Conservation (phyloP, 805 yeast species). For the Ogataea haglerorum region DNA sequence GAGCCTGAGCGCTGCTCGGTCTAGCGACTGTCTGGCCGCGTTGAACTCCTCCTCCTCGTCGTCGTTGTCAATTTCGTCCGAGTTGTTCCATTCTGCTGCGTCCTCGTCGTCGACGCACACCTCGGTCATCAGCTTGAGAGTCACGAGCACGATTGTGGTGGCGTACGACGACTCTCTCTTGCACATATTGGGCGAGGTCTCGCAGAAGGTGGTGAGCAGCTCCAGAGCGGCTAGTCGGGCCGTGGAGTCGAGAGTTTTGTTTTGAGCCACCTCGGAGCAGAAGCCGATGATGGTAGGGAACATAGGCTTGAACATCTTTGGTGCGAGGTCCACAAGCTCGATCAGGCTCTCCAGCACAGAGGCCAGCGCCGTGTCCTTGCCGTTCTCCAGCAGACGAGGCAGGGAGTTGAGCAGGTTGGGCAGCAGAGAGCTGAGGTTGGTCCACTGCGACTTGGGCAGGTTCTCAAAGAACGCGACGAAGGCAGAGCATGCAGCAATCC, state of each 20-base stretch:
- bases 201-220: conserved; percentile 84
- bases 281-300: conserved; percentile 85
- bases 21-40: conserved; percentile 93
- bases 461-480: conserved; percentile 86
- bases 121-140: conserved; percentile 85
- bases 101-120: conserved; percentile 85
- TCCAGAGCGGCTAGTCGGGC: conserved; percentile 88
- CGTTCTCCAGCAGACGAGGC: conserved; percentile 76
- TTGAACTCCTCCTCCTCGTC: conserved; percentile 87
- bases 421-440: conserved; percentile 66
- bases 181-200: conserved; percentile 94
- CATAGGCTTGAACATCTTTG: conserved; percentile 90
- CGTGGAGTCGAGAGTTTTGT: conserved; percentile 70
- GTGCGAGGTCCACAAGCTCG: conserved; percentile 89
- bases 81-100: conserved; percentile 70
- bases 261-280: conserved; percentile 77
- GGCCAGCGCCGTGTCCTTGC: conserved; percentile 78
- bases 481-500: conserved; percentile 89
- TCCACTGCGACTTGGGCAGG: conserved; percentile 78
- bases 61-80: conserved; percentile 71
- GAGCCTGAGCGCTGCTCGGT: conserved; percentile 78
- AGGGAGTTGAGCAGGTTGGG: conserved; percentile 84
- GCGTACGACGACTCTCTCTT: conserved; percentile 72
- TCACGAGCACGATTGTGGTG: conserved; percentile 63
- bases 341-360: conserved; percentile 85